Base-by-base conservation (phyloP, 345 rosid species). In the Euphorbia peplus region DNA sequence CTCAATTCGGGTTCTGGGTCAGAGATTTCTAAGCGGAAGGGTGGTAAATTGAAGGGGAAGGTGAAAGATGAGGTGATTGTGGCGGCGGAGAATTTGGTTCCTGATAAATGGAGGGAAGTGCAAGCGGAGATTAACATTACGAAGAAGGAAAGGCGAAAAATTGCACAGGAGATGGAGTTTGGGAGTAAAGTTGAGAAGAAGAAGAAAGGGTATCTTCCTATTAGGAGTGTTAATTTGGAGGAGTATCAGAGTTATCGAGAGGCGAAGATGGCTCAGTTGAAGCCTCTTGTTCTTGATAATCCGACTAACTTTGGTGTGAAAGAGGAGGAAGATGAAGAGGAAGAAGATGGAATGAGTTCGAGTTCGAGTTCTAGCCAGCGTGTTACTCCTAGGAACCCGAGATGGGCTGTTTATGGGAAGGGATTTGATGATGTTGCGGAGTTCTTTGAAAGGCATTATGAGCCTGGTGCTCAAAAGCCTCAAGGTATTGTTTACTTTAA, bases 321-420 rank as follows among this genome's bases (percentile, higher is more conserved):
- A 63, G 56, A 68, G 9, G 69, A 54, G 24, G 62, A 53, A 3
- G 71, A 29, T n/a, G 65, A 51, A 18, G 68, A 71, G 8, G 76
- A 64, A 50, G 70, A 63, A 63, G 60, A 8, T 47, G 81, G 61
- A 44, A 50, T 46, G 48, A 66, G 37, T 32, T 32, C 37, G 3
- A 32, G 37, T 32, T 32, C 37, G 3, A 30, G 24, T 51, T 41
- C 22, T 59, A 74, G 74, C 59, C 87, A 86, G 73, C 83, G 96
- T 46, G 89, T 78, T 59, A 81, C 79, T 2, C 90, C 96, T 1
- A 90, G 80, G 86, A 88, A 89, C 63, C 96, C 99, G 4, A 91
- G 88, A 72, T 87, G 96, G 96, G 99, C 91, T 0, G 99, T 91
- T 50, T 93, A 89, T 63, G 97, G 98, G 22, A 87, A 67, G 73